These are phyloP conservation scores for Lipomyces orientalis DNA, from an alignment of 805 yeast genomes.

Conservation along the genomic window DNA sequence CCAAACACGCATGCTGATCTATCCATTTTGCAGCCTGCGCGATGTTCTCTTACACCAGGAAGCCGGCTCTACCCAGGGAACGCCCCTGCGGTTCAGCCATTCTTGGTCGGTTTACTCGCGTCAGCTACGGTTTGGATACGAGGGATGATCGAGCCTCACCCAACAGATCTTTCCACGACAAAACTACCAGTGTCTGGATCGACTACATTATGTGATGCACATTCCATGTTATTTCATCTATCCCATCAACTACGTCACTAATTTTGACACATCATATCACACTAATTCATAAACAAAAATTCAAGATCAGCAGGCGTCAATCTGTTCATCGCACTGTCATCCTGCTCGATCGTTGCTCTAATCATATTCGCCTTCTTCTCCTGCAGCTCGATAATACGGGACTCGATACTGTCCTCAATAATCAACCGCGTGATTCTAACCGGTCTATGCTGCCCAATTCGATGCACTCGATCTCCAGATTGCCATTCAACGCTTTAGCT, in stretches of 20 bases:
- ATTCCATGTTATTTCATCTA: background rate
- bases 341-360: constrained; percentile 92
- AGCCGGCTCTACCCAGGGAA: background rate
- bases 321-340: constrained; percentile 85
- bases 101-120: background rate
- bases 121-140: background rate
- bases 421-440: constrained; percentile 90
- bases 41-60: background rate
- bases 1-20: background rate
- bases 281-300: constrained; percentile 66
- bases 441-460: constrained; percentile 96
- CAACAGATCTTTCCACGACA: constrained; percentile 2
- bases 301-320: constrained; percentile 94
- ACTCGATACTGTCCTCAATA: constrained; percentile 95
- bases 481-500: constrained; percentile 85
- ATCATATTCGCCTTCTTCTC: constrained; percentile 99
- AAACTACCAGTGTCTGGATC: background rate
- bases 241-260: background rate
- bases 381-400: constrained; percentile 92
- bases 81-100: background rate
- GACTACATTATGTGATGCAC: constrained; percentile 1
- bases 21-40: background rate
- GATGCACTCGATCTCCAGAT: constrained; percentile 95
- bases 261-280: background rate
- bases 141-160: background rate